phyloP scores from a whole-genome alignment of 495 filamentous ascomycete genomes.

The Penicillium soppii region DNA sequence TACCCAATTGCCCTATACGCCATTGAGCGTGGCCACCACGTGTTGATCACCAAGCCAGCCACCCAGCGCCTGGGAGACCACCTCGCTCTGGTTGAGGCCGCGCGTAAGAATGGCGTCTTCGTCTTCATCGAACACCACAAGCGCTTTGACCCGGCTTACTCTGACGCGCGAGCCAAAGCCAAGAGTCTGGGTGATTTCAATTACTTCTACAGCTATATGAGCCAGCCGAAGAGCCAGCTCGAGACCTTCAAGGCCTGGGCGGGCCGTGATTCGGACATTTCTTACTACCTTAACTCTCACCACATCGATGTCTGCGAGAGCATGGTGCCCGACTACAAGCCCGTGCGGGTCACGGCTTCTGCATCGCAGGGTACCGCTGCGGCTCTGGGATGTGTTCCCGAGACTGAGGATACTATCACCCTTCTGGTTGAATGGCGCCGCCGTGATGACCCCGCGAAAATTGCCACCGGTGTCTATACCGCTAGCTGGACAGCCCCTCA shows the following conservation, averaged over 20 bases:
- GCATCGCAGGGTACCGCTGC: slow-evolving; percentile 70
- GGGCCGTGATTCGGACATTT: slow-evolving; percentile 85
- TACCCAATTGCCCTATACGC: slow-evolving; percentile 94
- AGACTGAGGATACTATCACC: slow-evolving; percentile 92
- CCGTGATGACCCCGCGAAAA: slow-evolving; percentile 60
- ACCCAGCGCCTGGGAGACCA: slow-evolving; percentile 81
- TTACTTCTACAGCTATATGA: slow-evolving; percentile 98
- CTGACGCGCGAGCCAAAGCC: slow-evolving; percentile 75
- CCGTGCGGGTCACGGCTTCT: slow-evolving; percentile 74
- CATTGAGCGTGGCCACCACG: slow-evolving; percentile 81
- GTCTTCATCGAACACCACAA: slow-evolving; percentile 98
- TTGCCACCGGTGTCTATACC: slow-evolving; percentile 89
- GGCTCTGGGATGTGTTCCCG: slow-evolving; percentile 71
- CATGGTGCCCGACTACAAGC: slow-evolving; percentile 81
- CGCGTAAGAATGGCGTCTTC: slow-evolving; percentile 75
- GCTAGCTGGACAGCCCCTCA: slow-evolving; percentile 94
- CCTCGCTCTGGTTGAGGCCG: slow-evolving; percentile 66
- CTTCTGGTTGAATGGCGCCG: slow-evolving; percentile 85
- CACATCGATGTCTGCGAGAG: slow-evolving; percentile 88
- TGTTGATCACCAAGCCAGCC: slow-evolving; percentile 94
- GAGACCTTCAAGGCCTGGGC: slow-evolving; percentile 98
- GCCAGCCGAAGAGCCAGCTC: slow-evolving; percentile 86
- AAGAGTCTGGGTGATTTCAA: slow-evolving; percentile 84
- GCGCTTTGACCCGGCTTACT: slow-evolving; percentile 88
- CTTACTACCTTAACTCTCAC: slow-evolving; percentile 92